Conservation (phyloP, 805 yeast genomes). For the Tanozyma kutaoensis region DNA sequence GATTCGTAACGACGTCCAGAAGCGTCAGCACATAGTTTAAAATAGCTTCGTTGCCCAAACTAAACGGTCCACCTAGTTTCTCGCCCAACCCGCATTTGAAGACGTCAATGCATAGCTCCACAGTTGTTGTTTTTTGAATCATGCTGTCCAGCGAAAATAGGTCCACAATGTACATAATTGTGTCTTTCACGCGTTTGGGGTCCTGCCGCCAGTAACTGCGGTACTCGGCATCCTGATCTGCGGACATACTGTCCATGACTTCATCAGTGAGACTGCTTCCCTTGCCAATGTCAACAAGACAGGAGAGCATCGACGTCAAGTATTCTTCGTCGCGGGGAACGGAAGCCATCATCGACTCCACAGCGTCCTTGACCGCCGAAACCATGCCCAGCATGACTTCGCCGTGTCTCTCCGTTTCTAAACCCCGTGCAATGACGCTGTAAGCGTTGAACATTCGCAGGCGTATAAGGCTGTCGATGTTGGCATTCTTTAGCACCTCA, state of each 20-base stretch:
- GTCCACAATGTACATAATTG: slow-evolving; percentile 26
- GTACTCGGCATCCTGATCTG: slow-evolving; percentile 12
- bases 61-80: slow-evolving; percentile 52
- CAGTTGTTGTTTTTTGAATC: slow-evolving; percentile 31
- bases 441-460: slow-evolving; percentile 51
- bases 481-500: slow-evolving; percentile 29
- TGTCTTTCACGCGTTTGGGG: slow-evolving; percentile 28
- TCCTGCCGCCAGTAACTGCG: slow-evolving; percentile 36
- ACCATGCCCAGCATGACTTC: slow-evolving; percentile 10
- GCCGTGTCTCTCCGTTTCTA: slow-evolving; percentile 26
- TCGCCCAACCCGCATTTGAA: slow-evolving; percentile 57
- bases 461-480: slow-evolving; percentile 32
- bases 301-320: slow-evolving; percentile 41
- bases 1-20: slow-evolving; percentile 2
- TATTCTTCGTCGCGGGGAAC: slow-evolving; percentile 23
- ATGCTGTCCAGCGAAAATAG: slow-evolving; percentile 28
- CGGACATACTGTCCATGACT: slow-evolving; percentile 20
- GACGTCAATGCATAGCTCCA: slow-evolving; percentile 52
- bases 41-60: slow-evolving; percentile 24
- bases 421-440: slow-evolving; percentile 46
- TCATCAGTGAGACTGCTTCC: slow-evolving; percentile 52
- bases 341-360: slow-evolving; percentile 1
- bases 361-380: slow-evolving; percentile 7
- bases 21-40: neutral
- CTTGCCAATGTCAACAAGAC: slow-evolving; percentile 59